phyloP scores from a whole-genome alignment of 352 stramenopile species.

The Globisporangium ultimum region DNA sequence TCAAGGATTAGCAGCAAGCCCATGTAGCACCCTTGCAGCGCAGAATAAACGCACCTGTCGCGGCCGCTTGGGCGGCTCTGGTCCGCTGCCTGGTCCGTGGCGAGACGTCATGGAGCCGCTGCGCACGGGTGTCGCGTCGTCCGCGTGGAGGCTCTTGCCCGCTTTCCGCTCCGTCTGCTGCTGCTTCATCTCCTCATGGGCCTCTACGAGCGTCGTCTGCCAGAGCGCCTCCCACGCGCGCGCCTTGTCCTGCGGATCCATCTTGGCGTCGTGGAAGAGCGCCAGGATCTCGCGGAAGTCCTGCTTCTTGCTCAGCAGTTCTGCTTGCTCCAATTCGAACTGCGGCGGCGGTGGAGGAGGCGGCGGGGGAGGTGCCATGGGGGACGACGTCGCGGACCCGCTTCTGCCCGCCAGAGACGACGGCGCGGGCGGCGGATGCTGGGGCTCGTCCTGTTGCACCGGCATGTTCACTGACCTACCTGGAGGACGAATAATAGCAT shows the following conservation, averaged over 20 bases:
- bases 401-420: slow-evolving; percentile 10
- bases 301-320: slow-evolving; percentile 29
- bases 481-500: too few species aligned
- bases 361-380: slow-evolving; percentile 29
- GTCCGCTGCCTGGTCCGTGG: slow-evolving; percentile 1
- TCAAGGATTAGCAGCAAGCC: too few species aligned
- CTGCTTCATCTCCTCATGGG: slow-evolving; percentile 56
- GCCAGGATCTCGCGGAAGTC: slow-evolving; percentile 69
- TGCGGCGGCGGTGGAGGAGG: slow-evolving; percentile 34
- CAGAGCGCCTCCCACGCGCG: slow-evolving; percentile 42
- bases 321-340: slow-evolving; percentile 22
- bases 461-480: too few species aligned
- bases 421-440: neutral
- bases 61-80: slow-evolving; percentile 49
- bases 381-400: slow-evolving; percentile 20
- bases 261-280: slow-evolving; percentile 46
- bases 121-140: slow-evolving; percentile 13
- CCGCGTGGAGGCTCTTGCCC: slow-evolving; percentile 11
- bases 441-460: neutral
- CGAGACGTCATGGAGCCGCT: slow-evolving; percentile 9
- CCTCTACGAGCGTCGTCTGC: slow-evolving; percentile 48
- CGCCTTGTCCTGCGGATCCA: slow-evolving; percentile 15
- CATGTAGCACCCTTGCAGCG: neutral
- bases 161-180: slow-evolving; percentile 19
- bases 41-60: slow-evolving; percentile 31